Percentiles rank a stretch among this genome's conserved stretches.
phyloP scores from a whole-genome alignment of 768 basidiomycete genomes.

The Lyophyllum decastes region DNA sequence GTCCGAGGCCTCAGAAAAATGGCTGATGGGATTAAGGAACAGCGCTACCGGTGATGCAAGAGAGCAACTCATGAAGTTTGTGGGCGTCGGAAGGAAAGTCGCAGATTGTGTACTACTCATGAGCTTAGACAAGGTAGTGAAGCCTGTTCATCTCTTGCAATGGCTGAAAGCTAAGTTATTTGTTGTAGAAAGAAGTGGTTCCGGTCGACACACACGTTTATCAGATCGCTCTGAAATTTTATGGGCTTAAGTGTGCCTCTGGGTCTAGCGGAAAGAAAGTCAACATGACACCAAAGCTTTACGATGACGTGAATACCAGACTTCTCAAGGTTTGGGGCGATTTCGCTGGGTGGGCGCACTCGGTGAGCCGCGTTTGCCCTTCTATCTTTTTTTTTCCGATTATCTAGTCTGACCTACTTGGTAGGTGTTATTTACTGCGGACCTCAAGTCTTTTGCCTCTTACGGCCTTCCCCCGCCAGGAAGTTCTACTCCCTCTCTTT shows the following conservation, averaged over 20 bases:
- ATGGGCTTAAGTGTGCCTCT: constrained; percentile 56
- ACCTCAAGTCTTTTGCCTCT: constrained; percentile 65
- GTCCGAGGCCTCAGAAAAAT: constrained; percentile 56
- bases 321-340: constrained; percentile 74
- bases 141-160: not conserved
- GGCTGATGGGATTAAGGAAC: constrained; percentile 57
- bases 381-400: not conserved
- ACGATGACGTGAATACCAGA: constrained; percentile 67
- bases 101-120: constrained; percentile 94
- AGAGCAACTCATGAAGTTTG: constrained; percentile 73
- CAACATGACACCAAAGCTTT: constrained; percentile 74
- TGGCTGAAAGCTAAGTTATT: not conserved
- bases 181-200: constrained; percentile 70
- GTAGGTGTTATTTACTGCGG: constrained; percentile 76
- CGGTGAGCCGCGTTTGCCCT: no score
- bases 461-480: constrained; percentile 45
- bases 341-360: constrained; percentile 91
- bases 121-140: constrained; percentile 82
- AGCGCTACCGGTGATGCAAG: constrained; percentile 60
- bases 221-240: constrained; percentile 83
- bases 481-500: constrained; percentile 11
- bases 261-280: constrained; percentile 38
- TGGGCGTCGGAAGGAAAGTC: constrained; percentile 95
- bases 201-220: constrained; percentile 97
- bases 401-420: not conserved